These are phyloP conservation scores for Mucor lusitanicus DNA, from an alignment of 371 early-diverging fungal species.

Conservation along the genomic window DNA sequence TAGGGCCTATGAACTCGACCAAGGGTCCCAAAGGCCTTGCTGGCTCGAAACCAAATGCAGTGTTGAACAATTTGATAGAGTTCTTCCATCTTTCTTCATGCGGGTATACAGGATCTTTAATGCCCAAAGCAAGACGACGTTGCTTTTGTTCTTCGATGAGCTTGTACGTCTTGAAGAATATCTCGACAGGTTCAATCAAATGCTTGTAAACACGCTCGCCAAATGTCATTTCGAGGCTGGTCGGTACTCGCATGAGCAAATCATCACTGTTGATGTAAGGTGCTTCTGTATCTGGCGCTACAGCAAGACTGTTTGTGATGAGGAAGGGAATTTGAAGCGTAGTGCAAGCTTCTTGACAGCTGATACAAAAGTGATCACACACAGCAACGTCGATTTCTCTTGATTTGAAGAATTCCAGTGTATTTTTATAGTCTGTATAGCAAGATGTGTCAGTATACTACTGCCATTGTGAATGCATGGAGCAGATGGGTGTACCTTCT, in stretches of 20 bases:
- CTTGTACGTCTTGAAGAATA: background rate
- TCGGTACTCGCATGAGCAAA: conserved; percentile 13
- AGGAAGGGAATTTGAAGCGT: background rate
- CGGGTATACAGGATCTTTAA: background rate
- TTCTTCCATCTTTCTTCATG: background rate
- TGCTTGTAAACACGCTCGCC: conserved; percentile 4
- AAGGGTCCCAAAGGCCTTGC: conserved; percentile 35
- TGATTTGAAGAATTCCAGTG: background rate
- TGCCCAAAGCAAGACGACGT: conserved; percentile 3
- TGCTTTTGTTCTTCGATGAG: conserved; percentile 5
- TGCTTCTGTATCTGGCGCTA: background rate
- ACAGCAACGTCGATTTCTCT: conserved; percentile 4
- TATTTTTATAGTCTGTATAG: background rate
- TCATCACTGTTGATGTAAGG: conserved; percentile 13
- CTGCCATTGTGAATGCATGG: too few relatives aligned
- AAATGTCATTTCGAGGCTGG: background rate
- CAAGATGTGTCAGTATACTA: too few relatives aligned
- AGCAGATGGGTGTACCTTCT: background rate
- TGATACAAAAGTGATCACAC: conserved; percentile 8
- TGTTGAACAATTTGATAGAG: conserved; percentile 28
- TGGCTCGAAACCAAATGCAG: conserved; percentile 22
- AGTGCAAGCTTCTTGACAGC: conserved; percentile 8
- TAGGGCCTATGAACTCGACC: conserved; percentile 34
- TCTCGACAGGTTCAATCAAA: conserved; percentile 8
- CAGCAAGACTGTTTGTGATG: background rate